phyloP scores from a whole-genome alignment of 208 protist genomes.

The Phytomonas serpens region DNA sequence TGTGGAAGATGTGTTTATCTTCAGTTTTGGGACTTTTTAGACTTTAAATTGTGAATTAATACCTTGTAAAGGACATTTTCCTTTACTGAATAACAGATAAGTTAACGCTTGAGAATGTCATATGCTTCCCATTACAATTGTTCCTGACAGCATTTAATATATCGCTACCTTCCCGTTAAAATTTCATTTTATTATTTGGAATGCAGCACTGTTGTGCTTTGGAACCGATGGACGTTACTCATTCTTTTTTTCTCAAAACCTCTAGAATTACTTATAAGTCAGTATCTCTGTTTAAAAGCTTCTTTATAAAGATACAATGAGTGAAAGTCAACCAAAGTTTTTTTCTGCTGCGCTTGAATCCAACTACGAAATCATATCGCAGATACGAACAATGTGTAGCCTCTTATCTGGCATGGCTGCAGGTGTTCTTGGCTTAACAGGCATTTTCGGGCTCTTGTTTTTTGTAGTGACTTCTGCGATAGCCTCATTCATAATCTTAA shows the following conservation, averaged over 20 bases:
- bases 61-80: neutral
- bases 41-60: neutral
- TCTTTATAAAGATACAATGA: slow-evolving; percentile 1
- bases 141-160: slow-evolving; percentile 6
- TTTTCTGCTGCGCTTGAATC: slow-evolving; percentile 19
- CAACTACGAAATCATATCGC: slow-evolving; percentile 54
- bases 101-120: neutral
- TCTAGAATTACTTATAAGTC: neutral
- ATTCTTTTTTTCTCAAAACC: neutral
- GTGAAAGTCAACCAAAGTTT: slow-evolving; percentile 25
- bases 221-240: neutral
- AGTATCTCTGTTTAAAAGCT: neutral
- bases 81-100: neutral
- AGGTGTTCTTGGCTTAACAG: slow-evolving; percentile 67
- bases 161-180: neutral
- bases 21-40: neutral
- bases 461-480: slow-evolving; percentile 45
- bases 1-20: neutral
- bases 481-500: slow-evolving; percentile 51
- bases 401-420: slow-evolving; percentile 67
- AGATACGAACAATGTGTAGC: slow-evolving; percentile 66
- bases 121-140: neutral
- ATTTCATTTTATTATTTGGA: slow-evolving; percentile 4
- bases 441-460: slow-evolving; percentile 58
- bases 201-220: neutral